Base-by-base conservation (phyloP, 164 flowering plant species). In the Stephania japonica region DNA sequence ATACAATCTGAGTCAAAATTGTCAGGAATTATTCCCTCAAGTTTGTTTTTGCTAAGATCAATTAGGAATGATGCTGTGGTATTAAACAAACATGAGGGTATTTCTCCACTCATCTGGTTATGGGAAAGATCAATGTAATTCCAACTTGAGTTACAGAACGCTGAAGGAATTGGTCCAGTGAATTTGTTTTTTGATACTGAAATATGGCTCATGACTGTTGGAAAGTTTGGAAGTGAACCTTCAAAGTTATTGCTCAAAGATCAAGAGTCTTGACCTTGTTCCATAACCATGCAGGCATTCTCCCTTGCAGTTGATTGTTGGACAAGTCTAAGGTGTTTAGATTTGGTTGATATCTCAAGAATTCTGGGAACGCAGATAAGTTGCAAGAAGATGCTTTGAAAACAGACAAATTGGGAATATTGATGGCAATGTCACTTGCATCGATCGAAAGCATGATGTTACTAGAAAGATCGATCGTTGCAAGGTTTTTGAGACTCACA, bases 91-190 rank as follows among this genome's bases (percentile, higher is more conserved):
- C 97, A 92, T 0, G 12, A 0, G 0, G 91, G 93, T 11, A 90
- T 81, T 0, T 1, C 8, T 2, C 91, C 88, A 47, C 32, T 74
- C 42, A 92, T 78, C 2, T 11, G 16, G 70, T 90, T 92, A 23
- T 73, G n/a, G 0, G 95, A 89, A 12, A 90, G 73, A 66, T 87
- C 87, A 47, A 88, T 47, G 88, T 72, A 85, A 86, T 67, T 59
- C 76, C 38, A 66, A 3, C 4, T 11, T 0, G 76, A 82, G 65
- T 80, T 76, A 81, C 97, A 92, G 2, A 90, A 42, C 1, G 90
- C 85, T 6, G 25, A 0, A 61, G 85, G 83, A 53, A 80, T 75
- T 63, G 67, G 23, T 23, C 85, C 81, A 3, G 0, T 13, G 16
- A 80, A 49, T 0, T 38, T 19, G 47, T 82, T 82, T 26, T 67